A percentile compares a stretch with the other conserved stretches of the same genome.
phyloP scores from a whole-genome alignment of 257 asterid species.

The Nicotiana tomentosiformis region DNA sequence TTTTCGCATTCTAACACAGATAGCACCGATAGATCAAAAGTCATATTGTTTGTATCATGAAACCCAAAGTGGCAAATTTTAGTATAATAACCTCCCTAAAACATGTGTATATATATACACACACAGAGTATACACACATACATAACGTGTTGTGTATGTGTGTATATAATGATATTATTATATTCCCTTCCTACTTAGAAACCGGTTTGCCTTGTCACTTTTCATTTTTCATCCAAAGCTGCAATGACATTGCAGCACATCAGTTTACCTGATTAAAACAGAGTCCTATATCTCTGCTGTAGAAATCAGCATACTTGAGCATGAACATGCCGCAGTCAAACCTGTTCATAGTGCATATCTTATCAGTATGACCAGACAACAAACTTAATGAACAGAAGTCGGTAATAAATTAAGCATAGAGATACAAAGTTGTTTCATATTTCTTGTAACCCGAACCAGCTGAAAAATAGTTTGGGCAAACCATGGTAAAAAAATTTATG shows the following conservation, averaged over 20 bases:
- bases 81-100: background rate
- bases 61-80: background rate
- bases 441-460: background rate
- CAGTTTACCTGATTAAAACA: constrained; percentile 67
- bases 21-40: background rate
- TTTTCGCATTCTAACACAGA: background rate
- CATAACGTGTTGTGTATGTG: background rate
- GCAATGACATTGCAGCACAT: background rate
- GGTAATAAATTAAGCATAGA: background rate
- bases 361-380: background rate
- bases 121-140: background rate
- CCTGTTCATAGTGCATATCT: constrained; percentile 33
- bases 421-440: background rate
- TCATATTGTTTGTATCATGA: background rate
- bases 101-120: background rate
- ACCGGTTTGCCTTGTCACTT: background rate
- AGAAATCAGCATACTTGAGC: constrained; percentile 88
- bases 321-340: constrained; percentile 91
- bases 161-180: background rate
- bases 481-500: background rate
- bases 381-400: background rate
- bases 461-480: background rate
- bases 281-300: constrained; percentile 78
- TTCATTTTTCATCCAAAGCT: background rate
- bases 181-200: background rate